Conservation (phyloP, 352 stramenopile genomes). For the Aphanomyces astaci region DNA sequence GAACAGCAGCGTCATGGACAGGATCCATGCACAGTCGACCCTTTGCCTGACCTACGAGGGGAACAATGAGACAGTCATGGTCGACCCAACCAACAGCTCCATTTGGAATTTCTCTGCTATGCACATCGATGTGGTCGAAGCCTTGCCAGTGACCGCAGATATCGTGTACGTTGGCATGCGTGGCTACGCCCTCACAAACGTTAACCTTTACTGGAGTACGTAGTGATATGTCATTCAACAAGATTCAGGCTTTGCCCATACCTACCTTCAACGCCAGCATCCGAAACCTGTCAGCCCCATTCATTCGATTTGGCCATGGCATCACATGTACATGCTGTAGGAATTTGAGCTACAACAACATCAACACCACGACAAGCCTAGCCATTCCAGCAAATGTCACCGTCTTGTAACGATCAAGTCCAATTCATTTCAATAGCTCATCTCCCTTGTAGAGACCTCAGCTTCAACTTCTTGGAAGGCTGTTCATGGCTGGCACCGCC, state of each 20-base stretch:
- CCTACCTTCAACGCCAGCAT: not conserved
- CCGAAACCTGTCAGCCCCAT: not conserved
- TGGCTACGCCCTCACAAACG: no score
- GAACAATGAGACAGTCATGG: not conserved
- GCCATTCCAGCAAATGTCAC: not conserved
- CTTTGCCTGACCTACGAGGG: no score
- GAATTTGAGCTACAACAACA: not conserved
- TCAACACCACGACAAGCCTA: not conserved
- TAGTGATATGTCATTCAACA: not conserved
- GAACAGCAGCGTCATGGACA: no score
- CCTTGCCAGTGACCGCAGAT: not conserved
- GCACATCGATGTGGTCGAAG: not conserved
- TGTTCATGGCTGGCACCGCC: not conserved
- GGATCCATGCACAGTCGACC: no score
- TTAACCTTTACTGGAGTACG: not conserved
- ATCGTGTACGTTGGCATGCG: not conserved
- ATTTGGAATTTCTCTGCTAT: not conserved
- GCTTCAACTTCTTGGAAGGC: not conserved
- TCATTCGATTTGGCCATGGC: not conserved
- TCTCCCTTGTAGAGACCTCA: not conserved
- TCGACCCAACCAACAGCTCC: not conserved
- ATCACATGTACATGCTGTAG: not conserved
- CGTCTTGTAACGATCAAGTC: not conserved
- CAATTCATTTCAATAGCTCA: not conserved
- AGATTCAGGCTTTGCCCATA: not conserved